These are phyloP conservation scores for Pseudozyma hubeiensis DNA, from an alignment of 1,284 basidiomycete species.

Conservation along the genomic window DNA sequence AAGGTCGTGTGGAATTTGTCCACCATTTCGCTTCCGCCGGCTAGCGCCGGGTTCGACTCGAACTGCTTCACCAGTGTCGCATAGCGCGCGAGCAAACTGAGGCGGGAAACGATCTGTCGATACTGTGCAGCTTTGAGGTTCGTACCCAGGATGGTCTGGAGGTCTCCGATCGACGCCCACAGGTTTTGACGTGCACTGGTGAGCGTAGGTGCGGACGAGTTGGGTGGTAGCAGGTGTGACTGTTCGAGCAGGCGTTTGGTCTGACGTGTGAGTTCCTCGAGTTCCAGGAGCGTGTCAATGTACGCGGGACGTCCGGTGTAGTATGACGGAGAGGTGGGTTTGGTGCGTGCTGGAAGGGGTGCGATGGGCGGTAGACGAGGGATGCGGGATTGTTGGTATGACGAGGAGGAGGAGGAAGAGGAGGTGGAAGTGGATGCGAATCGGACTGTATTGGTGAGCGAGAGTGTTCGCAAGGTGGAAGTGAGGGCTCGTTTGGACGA, in stretches of 20 bases:
- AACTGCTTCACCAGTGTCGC: constrained; percentile 71
- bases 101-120: constrained; percentile 75
- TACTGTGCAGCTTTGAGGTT: constrained; percentile 80
- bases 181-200: constrained; percentile 20
- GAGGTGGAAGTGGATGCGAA: constrained; percentile 20
- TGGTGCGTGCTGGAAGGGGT: constrained; percentile 54
- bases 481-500: constrained; percentile 9
- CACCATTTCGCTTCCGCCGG: constrained; percentile 20
- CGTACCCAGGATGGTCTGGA: constrained; percentile 75
- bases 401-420: constrained; percentile 11
- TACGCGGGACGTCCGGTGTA: constrained; percentile 86
- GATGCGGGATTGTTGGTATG: constrained; percentile 14
- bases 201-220: constrained; percentile 73
- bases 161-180: constrained; percentile 78
- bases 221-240: constrained; percentile 80
- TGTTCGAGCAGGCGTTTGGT: constrained; percentile 76
- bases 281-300: constrained; percentile 78
- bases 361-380: constrained; percentile 33
- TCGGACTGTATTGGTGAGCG: constrained; percentile 9
- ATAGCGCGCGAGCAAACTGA: constrained; percentile 80
- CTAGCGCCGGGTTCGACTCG: neutral
- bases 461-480: constrained; percentile 9
- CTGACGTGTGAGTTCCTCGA: constrained; percentile 77
- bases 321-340: constrained; percentile 77
- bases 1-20: constrained; percentile 47